phyloP scores from a whole-genome alignment of 2,329 filamentous ascomycete species.

The Hypomyces perniciosus region DNA sequence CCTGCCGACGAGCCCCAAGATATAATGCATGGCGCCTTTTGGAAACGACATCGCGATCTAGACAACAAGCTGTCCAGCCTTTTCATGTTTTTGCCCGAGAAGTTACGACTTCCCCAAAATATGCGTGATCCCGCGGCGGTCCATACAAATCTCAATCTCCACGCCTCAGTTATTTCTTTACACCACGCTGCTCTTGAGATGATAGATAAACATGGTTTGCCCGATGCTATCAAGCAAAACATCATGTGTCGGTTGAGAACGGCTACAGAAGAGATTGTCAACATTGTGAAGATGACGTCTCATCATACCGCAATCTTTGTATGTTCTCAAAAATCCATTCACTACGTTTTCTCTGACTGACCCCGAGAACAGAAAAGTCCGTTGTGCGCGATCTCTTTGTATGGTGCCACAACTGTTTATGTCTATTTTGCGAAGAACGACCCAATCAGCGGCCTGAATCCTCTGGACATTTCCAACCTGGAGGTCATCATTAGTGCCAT shows the following conservation, averaged over 20 bases:
- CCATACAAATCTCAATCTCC: conserved; percentile 82
- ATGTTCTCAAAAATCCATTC: conserved; percentile 30
- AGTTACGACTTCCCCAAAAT: conserved; percentile 64
- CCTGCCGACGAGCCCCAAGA: conserved; percentile 68
- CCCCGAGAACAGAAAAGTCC: conserved; percentile 26
- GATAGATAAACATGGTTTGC: conserved; percentile 64
- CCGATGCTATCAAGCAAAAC: conserved; percentile 57
- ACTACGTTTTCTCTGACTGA: neutral
- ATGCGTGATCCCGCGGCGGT: conserved; percentile 66
- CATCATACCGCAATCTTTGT: conserved; percentile 64
- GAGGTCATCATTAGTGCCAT: conserved; percentile 75
- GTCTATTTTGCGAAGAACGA: conserved; percentile 69
- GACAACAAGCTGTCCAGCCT: conserved; percentile 75
- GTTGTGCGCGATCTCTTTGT: conserved; percentile 65
- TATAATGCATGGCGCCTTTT: conserved; percentile 69
- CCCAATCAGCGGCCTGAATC: conserved; percentile 53
- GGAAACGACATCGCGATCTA: conserved; percentile 76
- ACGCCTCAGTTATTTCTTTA: conserved; percentile 80
- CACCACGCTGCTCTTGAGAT: conserved; percentile 86
- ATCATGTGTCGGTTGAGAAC: conserved; percentile 70
- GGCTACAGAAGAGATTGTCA: conserved; percentile 77
- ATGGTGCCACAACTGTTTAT: conserved; percentile 78
- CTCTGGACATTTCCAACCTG: conserved; percentile 44
- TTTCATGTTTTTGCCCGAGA: conserved; percentile 71
- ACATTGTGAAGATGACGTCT: conserved; percentile 72